phyloP scores from a whole-genome alignment of 2,329 filamentous ascomycete species.

The Onygenales sp. region DNA sequence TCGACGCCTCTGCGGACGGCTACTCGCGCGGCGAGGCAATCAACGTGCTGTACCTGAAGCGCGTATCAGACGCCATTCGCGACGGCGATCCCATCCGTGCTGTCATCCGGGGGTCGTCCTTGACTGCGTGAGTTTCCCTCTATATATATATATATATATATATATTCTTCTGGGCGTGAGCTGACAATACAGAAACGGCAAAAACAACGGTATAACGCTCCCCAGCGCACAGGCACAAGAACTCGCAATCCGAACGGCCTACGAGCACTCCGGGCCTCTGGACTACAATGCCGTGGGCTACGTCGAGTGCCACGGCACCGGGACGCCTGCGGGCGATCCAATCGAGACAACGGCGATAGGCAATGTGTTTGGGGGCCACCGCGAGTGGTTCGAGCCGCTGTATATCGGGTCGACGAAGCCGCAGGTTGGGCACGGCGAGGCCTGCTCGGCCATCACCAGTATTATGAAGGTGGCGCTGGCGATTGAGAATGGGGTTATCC shows the following conservation, averaged over 20 bases:
- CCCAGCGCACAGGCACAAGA: slow-evolving; percentile 26
- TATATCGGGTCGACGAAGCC: slow-evolving; percentile 17
- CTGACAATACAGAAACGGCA: slow-evolving; percentile 17
- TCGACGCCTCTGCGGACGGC: slow-evolving; percentile 40
- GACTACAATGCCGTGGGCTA: slow-evolving; percentile 20
- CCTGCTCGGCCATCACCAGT: slow-evolving; percentile 16
- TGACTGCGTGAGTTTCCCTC: too few species aligned
- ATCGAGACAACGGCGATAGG: slow-evolving; percentile 12
- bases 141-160: too few species aligned
- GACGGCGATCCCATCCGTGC: slow-evolving; percentile 39
- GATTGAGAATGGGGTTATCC: slow-evolving; percentile 17
- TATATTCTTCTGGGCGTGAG: too few species aligned
- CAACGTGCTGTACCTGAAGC: slow-evolving; percentile 40
- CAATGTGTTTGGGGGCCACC: slow-evolving; percentile 4
- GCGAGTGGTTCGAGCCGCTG: slow-evolving; percentile 4
- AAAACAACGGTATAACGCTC: slow-evolving; percentile 27
- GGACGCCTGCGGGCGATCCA: slow-evolving; percentile 22
- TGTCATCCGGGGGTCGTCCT: slow-evolving; percentile 21
- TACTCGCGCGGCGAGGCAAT: slow-evolving; percentile 44
- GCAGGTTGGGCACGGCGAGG: slow-evolving; percentile 28
- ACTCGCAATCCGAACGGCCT: slow-evolving; percentile 18
- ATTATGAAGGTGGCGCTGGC: slow-evolving; percentile 23
- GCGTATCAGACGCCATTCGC: slow-evolving; percentile 34
- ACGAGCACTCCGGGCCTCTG: slow-evolving; percentile 20
- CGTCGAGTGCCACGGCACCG: slow-evolving; percentile 35